These are phyloP conservation scores for Austroboletus eburneus DNA, from an alignment of 768 basidiomycete species.

Conservation along the genomic window DNA sequence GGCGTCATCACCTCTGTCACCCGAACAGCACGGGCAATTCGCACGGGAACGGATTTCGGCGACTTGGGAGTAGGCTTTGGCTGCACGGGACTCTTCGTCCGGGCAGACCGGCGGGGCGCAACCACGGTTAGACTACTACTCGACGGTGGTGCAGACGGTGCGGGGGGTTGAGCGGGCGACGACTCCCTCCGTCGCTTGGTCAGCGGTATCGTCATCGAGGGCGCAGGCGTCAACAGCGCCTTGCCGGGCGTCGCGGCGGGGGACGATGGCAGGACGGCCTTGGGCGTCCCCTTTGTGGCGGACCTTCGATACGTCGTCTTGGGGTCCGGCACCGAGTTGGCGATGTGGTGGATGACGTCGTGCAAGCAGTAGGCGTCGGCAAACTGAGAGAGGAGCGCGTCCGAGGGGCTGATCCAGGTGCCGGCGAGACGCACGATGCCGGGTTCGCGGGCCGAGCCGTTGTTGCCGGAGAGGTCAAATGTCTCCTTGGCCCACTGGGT, in stretches of 20 bases:
- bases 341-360: slow-evolving; percentile 59
- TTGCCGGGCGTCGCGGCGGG: slow-evolving; percentile 21
- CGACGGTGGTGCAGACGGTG: slow-evolving; percentile 16
- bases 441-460: slow-evolving; percentile 60
- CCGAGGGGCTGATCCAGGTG: slow-evolving; percentile 70
- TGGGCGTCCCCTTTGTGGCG: slow-evolving; percentile 31
- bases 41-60: slow-evolving; percentile 19
- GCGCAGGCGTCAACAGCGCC: slow-evolving; percentile 31
- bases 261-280: slow-evolving; percentile 26
- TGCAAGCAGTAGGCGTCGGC: slow-evolving; percentile 64
- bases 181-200: slow-evolving; percentile 67
- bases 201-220: slow-evolving; percentile 39
- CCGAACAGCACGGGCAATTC: slow-evolving; percentile 20
- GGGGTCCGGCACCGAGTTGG: slow-evolving; percentile 74
- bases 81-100: slow-evolving; percentile 41
- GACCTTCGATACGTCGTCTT: slow-evolving; percentile 75
- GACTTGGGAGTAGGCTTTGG: slow-evolving; percentile 32
- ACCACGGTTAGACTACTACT: slow-evolving; percentile 36
- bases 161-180: slow-evolving; percentile 33
- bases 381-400: slow-evolving; percentile 54
- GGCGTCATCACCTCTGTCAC: slow-evolving; percentile 39
- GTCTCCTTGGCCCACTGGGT: slow-evolving; percentile 78
- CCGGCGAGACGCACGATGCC: slow-evolving; percentile 77
- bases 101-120: slow-evolving; percentile 41
- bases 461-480: slow-evolving; percentile 74